Percentiles rank a stretch among this genome's conserved stretches.
phyloP scores from a whole-genome alignment of 2,329 filamentous ascomycete species.

The Aphanoascus verrucosus region DNA sequence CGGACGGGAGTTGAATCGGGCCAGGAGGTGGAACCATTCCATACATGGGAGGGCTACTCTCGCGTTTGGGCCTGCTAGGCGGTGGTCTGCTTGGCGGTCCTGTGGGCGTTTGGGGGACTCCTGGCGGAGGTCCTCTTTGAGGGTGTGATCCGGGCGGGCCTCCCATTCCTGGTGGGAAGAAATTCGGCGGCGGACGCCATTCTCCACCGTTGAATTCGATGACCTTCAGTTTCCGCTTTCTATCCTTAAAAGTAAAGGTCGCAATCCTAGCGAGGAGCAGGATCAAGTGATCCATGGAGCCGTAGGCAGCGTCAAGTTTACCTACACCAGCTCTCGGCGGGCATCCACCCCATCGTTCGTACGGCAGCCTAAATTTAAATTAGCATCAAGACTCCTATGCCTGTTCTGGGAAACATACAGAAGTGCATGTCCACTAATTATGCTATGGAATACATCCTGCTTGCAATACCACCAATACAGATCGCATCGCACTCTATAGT shows the following conservation, averaged over 20 bases:
- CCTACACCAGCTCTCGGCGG: conserved; percentile 74
- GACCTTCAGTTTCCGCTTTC: conserved; percentile 63
- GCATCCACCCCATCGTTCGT: conserved; percentile 71
- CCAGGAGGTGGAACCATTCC: conserved; percentile 39
- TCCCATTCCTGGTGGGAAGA: conserved; percentile 28
- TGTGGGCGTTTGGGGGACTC: conserved; percentile 11
- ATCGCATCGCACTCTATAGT: conserved; percentile 71
- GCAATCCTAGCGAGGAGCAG: conserved; percentile 69
- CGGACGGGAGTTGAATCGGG: conserved; percentile 37
- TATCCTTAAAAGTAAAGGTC: conserved; percentile 66
- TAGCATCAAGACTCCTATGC: neutral
- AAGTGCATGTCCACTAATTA: conserved; percentile 72
- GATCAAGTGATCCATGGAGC: conserved; percentile 78
- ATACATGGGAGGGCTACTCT: conserved; percentile 34
- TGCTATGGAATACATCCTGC: conserved; percentile 84
- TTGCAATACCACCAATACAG: conserved; percentile 94
- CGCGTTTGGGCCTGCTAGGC: conserved; percentile 11
- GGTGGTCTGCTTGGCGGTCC: conserved; percentile 12
- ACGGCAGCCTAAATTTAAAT: conserved; percentile 54
- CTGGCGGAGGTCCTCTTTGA: conserved; percentile 14
- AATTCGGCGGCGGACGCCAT: conserved; percentile 45
- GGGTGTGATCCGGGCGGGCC: conserved; percentile 8
- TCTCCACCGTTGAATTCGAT: conserved; percentile 49
- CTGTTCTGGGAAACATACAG: conserved; percentile 53
- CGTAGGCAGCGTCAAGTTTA: conserved; percentile 67